Conservation (phyloP, 345 rosid genomes). For the Pelargonium nanum region DNA sequence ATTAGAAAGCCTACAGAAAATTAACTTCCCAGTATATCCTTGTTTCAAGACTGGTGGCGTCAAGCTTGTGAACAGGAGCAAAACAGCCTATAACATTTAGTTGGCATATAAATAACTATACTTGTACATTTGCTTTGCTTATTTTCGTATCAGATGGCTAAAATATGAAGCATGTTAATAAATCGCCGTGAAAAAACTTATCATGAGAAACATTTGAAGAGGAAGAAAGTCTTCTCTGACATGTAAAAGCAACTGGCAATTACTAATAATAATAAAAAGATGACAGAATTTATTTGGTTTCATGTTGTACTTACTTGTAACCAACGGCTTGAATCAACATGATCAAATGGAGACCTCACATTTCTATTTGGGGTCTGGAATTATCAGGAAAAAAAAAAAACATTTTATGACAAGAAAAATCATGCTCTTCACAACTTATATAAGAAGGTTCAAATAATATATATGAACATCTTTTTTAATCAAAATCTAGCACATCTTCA, state of each 20-base stretch:
- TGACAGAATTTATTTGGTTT: slow-evolving; percentile 9
- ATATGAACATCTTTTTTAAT: not conserved
- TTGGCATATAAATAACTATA: not conserved
- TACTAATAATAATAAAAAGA: not conserved
- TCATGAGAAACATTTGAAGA: too few relatives aligned
- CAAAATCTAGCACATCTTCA: not conserved
- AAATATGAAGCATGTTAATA: too few relatives aligned
- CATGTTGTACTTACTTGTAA: slow-evolving; percentile 64
- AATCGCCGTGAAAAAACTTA: too few relatives aligned
- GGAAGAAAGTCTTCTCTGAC: too few relatives aligned
- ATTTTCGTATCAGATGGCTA: too few relatives aligned
- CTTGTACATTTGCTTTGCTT: too few relatives aligned
- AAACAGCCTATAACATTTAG: too few relatives aligned
- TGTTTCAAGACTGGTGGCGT: not conserved
- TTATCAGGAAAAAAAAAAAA: slow-evolving; percentile 6
- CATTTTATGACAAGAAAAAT: not conserved
- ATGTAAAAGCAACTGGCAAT: not conserved
- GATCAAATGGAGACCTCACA: slow-evolving; percentile 67
- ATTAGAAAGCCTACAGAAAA: too few relatives aligned
- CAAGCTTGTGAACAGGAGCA: not conserved
- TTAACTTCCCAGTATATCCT: too few relatives aligned
- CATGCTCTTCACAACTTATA: not conserved
- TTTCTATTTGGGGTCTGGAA: slow-evolving; percentile 65
- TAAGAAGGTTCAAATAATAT: not conserved
- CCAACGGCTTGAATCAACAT: slow-evolving; percentile 79